phyloP scores from a whole-genome alignment of 2,329 filamentous ascomycete genomes.

The Colletotrichum sidae region DNA sequence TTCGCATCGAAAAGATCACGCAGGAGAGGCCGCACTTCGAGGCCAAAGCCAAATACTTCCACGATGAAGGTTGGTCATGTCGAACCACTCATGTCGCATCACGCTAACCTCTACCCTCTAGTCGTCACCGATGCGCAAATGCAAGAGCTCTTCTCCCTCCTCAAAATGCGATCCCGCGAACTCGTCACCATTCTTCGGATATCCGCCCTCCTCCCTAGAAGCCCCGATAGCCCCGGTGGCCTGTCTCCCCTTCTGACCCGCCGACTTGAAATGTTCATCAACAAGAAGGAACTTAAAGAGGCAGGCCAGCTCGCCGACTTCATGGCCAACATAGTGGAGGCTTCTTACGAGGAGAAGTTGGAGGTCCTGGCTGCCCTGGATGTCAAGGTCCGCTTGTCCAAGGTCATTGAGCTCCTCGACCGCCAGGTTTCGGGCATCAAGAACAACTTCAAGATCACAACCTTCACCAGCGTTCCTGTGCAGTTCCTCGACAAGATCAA shows the following conservation, averaged over 20 bases:
- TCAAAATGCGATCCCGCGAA: conserved; percentile 88
- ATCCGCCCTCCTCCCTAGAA: conserved; percentile 79
- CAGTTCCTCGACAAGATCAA: conserved; percentile 69
- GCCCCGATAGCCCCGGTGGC: conserved; percentile 67
- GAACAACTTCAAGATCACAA: conserved; percentile 86
- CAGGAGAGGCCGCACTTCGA: conserved; percentile 90
- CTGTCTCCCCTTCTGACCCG: conserved; percentile 88
- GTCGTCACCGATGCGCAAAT: conserved; percentile 66
- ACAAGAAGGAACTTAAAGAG: conserved; percentile 82
- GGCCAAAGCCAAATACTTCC: conserved; percentile 77
- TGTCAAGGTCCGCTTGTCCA: conserved; percentile 80
- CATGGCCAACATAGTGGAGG: conserved; percentile 93
- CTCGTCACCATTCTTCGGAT: conserved; percentile 86
- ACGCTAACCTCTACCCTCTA: conserved; percentile 29
- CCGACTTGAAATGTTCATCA: conserved; percentile 88
- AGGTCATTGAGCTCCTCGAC: conserved; percentile 85
- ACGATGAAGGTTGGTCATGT: conserved; percentile 72
- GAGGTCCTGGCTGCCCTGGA: conserved; percentile 85
- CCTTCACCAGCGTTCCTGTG: conserved; percentile 75
- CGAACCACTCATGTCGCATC: neutral
- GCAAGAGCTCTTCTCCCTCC: conserved; percentile 78
- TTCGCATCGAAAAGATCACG: conserved; percentile 78
- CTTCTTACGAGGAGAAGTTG: conserved; percentile 90
- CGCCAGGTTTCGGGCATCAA: conserved; percentile 87
- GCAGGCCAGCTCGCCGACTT: conserved; percentile 92